These are phyloP conservation scores for Penicillium sp. DNA, from an alignment of 2,329 filamentous ascomycete species.

Conservation along the genomic window DNA sequence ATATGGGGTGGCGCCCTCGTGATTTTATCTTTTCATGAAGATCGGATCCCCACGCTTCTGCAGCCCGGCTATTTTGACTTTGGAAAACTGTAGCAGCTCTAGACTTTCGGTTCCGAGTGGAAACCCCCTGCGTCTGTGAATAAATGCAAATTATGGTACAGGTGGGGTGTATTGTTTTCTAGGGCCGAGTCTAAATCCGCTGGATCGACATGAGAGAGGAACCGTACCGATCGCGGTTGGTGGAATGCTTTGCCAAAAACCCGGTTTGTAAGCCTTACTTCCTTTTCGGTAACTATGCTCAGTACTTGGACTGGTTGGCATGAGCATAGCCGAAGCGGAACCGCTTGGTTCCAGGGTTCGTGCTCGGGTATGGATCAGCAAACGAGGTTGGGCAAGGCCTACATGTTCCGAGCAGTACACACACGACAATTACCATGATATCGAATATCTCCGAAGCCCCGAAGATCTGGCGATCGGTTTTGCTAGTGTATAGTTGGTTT, in stretches of 20 bases:
- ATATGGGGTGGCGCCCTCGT: neutral
- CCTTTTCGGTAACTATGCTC: neutral
- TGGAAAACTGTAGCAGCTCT: slow-evolving; percentile 7
- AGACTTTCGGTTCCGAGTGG: slow-evolving; percentile 3
- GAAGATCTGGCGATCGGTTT: neutral
- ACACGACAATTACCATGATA: neutral
- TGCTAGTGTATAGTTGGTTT: neutral
- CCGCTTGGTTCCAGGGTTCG: neutral
- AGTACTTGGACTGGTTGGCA: neutral
- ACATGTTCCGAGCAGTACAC: neutral
- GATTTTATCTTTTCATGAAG: slow-evolving; percentile 14
- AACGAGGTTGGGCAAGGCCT: neutral
- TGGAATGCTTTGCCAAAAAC: neutral
- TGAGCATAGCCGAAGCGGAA: neutral
- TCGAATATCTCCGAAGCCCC: neutral
- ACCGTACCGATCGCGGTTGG: neutral
- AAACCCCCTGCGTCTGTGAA: slow-evolving; percentile 2
- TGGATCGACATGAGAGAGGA: slow-evolving; percentile 14
- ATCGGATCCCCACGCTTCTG: slow-evolving; percentile 3
- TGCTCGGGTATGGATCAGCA: neutral
- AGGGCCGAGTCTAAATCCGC: slow-evolving; percentile 13
- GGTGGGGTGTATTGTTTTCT: slow-evolving; percentile 14
- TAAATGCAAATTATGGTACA: slow-evolving; percentile 1
- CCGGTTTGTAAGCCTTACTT: neutral
- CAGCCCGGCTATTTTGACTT: slow-evolving; percentile 5